These are phyloP conservation scores for Clarkia xantiana DNA, from an alignment of 345 rosid genomes.

Conservation along the genomic window DNA sequence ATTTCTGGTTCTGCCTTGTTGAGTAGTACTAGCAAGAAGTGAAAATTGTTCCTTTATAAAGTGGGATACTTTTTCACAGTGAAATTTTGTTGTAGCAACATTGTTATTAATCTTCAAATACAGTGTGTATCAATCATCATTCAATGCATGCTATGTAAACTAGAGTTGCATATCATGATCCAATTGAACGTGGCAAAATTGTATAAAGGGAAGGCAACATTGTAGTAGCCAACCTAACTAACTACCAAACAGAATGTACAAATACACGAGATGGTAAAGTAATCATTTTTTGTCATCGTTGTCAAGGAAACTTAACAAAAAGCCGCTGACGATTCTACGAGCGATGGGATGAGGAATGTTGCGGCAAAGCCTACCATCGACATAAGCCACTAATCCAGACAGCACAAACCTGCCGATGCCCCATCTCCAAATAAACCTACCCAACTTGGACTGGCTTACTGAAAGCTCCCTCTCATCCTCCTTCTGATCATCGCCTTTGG, in stretches of 20 bases:
- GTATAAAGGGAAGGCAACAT: too few relatives aligned
- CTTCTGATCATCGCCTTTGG: background rate
- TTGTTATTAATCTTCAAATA: too few relatives aligned
- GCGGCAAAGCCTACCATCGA: conserved; percentile 82
- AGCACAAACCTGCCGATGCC: conserved; percentile 52
- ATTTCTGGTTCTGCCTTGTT: conserved; percentile 37
- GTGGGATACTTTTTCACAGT: too few relatives aligned
- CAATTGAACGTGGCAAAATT: too few relatives aligned
- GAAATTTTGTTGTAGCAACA: too few relatives aligned
- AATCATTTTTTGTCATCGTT: conserved; percentile 21
- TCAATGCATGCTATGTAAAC: too few relatives aligned
- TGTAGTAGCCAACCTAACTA: too few relatives aligned
- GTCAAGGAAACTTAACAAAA: conserved; percentile 63
- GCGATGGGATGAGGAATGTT: conserved; percentile 79
- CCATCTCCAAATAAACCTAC: conserved; percentile 51
- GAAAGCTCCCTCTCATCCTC: conserved; percentile 21
- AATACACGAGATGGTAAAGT: background rate
- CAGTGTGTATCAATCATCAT: too few relatives aligned
- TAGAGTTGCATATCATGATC: too few relatives aligned
- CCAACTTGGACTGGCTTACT: conserved; percentile 18
- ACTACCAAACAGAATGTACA: too few relatives aligned
- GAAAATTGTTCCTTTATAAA: background rate
- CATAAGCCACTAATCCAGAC: conserved; percentile 68
- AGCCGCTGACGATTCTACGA: conserved; percentile 82
- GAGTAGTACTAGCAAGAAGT: conserved; percentile 13